Evolutionary conservation across 257 asterid species (phyloP), one percentile per base, ranked within the genome.

Genomic region (Primulina huaijiensis): DNA sequence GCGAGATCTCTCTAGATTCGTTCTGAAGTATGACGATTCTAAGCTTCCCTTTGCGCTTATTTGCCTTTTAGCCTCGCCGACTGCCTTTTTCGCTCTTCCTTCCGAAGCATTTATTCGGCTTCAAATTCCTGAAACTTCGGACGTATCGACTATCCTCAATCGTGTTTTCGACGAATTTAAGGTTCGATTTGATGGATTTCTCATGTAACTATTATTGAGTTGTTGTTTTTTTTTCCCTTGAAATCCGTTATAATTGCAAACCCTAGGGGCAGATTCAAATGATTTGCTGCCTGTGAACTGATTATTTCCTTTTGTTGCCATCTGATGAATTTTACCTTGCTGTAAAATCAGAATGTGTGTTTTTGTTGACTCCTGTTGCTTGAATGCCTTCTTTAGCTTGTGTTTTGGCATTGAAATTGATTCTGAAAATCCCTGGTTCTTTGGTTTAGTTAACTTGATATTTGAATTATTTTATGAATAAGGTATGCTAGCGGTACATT

Each of bases 261-360:
- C 79, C 81, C 84, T 62, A 56, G 60, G 61, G 34, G 10, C 17
- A 34, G 46, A 27, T 31, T 19, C 37, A 23, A 40, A 20, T 63
- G 61, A 65, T 74, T 65, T 69, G 1, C 20, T 16, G 46, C 31
- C 2, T 65, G 6, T 59, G 43, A 35, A 27, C 34, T 52, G 27
- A 31, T 31, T 31, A 1, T 31, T 31, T 31, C 7, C 34, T 31
- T 31, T 31, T 31, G 6, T 31, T 31, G 6, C 34, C 34, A 5
- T 31, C 27, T 34, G 70, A 20, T 2, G 62, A 33, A 17, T 3
- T 38, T 58, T 25, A 9, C 14, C 52, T 63, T 71, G 60, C 27
- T 53, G 19, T 71, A 30, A 50, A 52, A 23, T 59, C 19, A 21
- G 64, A n/a, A n/a, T 64, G 31, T 38, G 16, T 55, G 34, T 16